Percentiles rank a stretch among this genome's conserved stretches.
These are phyloP conservation scores for Chlamydomonas incerta DNA, from an alignment of 139 green algal species.

Conservation along the genomic window DNA sequence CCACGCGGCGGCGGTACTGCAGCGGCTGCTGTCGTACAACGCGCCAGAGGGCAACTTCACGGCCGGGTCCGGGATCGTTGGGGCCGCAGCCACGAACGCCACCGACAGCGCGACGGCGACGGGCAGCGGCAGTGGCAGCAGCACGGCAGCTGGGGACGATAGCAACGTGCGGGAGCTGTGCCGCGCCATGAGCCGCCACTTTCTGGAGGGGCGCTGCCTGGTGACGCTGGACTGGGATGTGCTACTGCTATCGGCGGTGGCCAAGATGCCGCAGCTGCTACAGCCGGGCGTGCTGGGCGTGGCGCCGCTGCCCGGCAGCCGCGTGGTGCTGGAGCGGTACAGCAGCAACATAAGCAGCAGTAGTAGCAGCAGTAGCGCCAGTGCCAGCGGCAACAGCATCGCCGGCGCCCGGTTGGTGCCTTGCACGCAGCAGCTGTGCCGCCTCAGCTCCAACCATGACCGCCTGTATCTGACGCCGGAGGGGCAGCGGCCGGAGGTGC, in stretches of 20 bases:
- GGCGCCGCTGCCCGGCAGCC: slow-evolving; percentile 6
- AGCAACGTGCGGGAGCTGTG: neutral
- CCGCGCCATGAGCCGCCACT: neutral
- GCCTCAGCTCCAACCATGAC: neutral
- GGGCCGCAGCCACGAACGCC: neutral
- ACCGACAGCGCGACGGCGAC: neutral
- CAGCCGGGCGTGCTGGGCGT: neutral
- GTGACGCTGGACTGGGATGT: slow-evolving; percentile 10
- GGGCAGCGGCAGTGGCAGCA: too few relatives aligned
- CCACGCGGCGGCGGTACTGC: neutral
- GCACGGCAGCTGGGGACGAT: too few relatives aligned
- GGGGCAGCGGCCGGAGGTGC: too few relatives aligned
- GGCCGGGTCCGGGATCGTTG: too few relatives aligned
- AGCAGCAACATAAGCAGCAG: too few relatives aligned
- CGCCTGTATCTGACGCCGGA: neutral
- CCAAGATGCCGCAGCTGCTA: neutral
- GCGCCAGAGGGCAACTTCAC: neutral
- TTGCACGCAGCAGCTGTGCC: neutral
- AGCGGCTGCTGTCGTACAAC: neutral
- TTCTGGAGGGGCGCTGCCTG: neutral
- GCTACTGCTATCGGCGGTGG: neutral
- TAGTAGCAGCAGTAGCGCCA: neutral
- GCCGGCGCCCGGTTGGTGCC: neutral
- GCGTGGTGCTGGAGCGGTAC: neutral
- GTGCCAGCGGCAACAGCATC: neutral